A percentile compares a stretch with the other conserved stretches of the same genome.
Evolutionary conservation across 2,329 filamentous ascomycete genomes (phyloP).

Genomic region (Trichoderma gracile): DNA sequence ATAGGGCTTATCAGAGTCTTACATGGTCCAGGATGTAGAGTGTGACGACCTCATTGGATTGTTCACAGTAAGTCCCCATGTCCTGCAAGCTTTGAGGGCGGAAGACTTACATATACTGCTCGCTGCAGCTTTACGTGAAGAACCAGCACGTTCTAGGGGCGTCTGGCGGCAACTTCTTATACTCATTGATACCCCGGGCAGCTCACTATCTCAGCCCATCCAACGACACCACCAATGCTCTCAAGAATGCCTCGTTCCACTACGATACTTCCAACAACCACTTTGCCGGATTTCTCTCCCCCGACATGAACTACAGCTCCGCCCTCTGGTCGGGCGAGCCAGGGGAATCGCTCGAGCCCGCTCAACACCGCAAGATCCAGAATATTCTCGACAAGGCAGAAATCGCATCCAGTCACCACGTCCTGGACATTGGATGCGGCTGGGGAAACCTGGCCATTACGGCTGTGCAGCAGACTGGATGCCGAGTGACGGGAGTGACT

Average conservation of each 20-base stretch:
- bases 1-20: conserved; percentile 28
- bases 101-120: background rate
- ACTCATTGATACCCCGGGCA: conserved; percentile 11
- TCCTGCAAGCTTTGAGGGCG: fast-evolving
- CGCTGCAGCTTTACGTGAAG: conserved; percentile 20
- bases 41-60: conserved; percentile 24
- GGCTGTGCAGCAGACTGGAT: conserved; percentile 64
- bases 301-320: conserved; percentile 28
- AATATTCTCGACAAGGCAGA: conserved; percentile 64
- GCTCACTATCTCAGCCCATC: background rate
- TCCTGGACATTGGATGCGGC: conserved; percentile 72
- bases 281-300: conserved; percentile 26
- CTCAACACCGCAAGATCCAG: conserved; percentile 67
- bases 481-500: conserved; percentile 67
- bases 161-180: conserved; percentile 12
- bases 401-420: conserved; percentile 64
- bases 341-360: conserved; percentile 60
- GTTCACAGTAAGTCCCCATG: conserved; percentile 19
- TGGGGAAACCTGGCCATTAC: conserved; percentile 74
- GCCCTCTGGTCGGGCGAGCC: conserved; percentile 25
- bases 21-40: conserved; percentile 26
- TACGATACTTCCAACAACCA: conserved; percentile 27
- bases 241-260: conserved; percentile 24
- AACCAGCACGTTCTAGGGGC: conserved; percentile 14
- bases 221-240: conserved; percentile 19